phyloP scores from a whole-genome alignment of 441 rosid species.

The Gossypium davidsonii region DNA sequence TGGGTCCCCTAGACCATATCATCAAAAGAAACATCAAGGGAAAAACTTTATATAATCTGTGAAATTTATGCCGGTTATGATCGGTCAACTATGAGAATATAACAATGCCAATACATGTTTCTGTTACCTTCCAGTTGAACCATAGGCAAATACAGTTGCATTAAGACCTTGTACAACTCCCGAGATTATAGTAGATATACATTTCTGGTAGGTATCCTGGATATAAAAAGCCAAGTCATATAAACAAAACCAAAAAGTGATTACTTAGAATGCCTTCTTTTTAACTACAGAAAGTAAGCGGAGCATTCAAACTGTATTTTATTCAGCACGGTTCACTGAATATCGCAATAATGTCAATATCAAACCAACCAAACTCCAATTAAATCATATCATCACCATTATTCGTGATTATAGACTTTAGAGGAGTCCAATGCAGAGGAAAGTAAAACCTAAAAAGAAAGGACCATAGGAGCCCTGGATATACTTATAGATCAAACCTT shows the following conservation, averaged over 20 bases:
- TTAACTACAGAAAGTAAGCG: neutral
- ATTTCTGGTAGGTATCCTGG: conserved; percentile 58
- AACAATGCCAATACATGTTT: conserved; percentile 8
- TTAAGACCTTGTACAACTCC: conserved; percentile 86
- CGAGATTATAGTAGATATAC: conserved; percentile 59
- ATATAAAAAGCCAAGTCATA: conserved; percentile 6
- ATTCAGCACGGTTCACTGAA: neutral
- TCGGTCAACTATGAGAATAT: neutral
- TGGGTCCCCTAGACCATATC: neutral
- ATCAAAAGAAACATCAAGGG: neutral
- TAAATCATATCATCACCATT: neutral
- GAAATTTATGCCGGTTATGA: neutral
- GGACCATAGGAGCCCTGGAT: neutral
- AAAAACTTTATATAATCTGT: neutral
- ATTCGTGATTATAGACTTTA: neutral
- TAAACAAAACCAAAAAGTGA: neutral
- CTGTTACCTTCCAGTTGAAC: conserved; percentile 86
- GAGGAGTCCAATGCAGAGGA: neutral
- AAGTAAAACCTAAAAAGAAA: neutral
- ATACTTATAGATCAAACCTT: neutral
- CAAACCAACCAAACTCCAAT: neutral
- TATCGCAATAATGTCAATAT: neutral
- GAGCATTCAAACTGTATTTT: neutral
- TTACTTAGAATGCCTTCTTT: neutral
- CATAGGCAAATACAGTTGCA: conserved; percentile 88